Base-by-base conservation (phyloP, 2,329 filamentous ascomycete genomes). In the Periconia sp. region DNA sequence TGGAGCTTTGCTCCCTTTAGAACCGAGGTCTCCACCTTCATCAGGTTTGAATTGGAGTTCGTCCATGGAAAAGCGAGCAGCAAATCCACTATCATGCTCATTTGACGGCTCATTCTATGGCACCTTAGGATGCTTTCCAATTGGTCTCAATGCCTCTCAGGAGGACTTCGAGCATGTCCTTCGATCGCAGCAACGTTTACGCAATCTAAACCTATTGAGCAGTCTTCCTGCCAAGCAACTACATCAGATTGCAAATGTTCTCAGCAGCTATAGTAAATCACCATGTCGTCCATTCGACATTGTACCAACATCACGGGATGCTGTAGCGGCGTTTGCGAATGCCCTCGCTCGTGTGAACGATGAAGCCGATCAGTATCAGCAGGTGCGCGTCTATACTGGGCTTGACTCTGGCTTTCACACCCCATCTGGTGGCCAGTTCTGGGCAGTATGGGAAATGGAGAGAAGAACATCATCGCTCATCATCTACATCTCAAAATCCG, bases 351-450 rank as follows among this genome's bases (percentile, higher is more conserved):
- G 43, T 2, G 47, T 53, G 3, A 59, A 50, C 11, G 59, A 66
- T 31, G 63, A 68, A 25, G 46, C 40, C 2, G 58, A 66, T 22
- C 61, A 66, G 34, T 45, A 43, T 4, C 59, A 66, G 19, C 57
- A 64, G 28, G 34, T 69, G 2, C 60, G 64, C 26, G 62, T 68
- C 11, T 68, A 58, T 29, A 45, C 47, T 37, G 65, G 65, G 13
- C 61, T 70, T n/a, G 66, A 69, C 40, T 70, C 67, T n/a, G 67
- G 67, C 0, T 69, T 69, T 18, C 65, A 65, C 28, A 66, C 61
- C 9, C 63, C 66, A 4, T 46, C 45, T 12, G 61, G 59, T 7
- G 52, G 50, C 12, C 66, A 68, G 33, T 68, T 69, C 32, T 70
- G 67, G 67, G 51, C 63, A 12, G 57, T 70, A 10, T 68, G 59